Conservation (phyloP, 208 protist species). For the Phytomonas sp. region DNA sequence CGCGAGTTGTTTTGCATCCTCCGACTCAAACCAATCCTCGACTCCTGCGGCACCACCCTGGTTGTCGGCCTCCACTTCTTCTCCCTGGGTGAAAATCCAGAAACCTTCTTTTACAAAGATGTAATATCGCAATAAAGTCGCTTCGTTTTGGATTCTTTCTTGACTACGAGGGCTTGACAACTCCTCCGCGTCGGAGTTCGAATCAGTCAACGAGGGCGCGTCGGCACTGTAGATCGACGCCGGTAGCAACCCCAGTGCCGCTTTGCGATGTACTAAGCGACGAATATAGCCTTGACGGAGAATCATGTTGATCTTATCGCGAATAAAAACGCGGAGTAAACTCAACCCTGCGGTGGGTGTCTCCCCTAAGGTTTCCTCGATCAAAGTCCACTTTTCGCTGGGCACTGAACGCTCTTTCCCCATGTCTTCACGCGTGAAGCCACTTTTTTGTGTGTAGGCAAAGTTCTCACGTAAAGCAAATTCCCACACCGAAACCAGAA, state of each 20-base stretch:
- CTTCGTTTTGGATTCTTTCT: neutral
- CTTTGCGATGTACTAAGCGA: conserved; percentile 1
- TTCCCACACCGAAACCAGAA: conserved; percentile 25
- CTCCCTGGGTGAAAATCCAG: neutral
- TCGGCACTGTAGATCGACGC: neutral
- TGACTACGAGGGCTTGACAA: neutral
- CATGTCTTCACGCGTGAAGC: neutral
- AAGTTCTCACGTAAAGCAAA: conserved; percentile 9
- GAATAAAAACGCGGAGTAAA: neutral
- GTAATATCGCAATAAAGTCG: neutral
- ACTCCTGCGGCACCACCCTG: neutral
- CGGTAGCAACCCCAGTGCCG: neutral
- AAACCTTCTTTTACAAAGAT: neutral
- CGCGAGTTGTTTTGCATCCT: neutral
- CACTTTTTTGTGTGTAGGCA: neutral
- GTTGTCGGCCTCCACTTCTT: neutral
- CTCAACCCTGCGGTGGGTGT: neutral
- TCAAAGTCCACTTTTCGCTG: neutral
- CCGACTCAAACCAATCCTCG: neutral
- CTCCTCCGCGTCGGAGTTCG: neutral
- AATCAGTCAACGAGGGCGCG: neutral
- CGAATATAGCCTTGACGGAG: conserved; percentile 9
- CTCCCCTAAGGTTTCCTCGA: neutral
- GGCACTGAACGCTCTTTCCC: neutral
- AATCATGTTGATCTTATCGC: neutral